These are phyloP conservation scores for Streptanthus diversifolius DNA, from an alignment of 345 rosid genomes.

Conservation along the genomic window DNA sequence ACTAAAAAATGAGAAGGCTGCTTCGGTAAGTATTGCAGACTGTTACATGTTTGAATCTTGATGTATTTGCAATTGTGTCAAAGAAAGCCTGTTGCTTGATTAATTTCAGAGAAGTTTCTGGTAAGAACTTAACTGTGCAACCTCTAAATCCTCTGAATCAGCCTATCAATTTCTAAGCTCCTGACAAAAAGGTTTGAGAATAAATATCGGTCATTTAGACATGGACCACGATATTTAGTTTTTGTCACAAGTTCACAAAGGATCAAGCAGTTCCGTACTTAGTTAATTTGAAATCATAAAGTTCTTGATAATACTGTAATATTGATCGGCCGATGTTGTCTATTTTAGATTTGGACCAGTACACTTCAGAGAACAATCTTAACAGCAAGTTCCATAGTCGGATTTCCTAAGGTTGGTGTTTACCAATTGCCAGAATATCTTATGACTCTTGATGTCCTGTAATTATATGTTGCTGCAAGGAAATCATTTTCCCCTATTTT, in stretches of 20 bases:
- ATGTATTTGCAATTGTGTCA: not conserved
- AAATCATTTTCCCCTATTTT: not conserved
- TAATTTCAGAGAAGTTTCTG: not conserved
- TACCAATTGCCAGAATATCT: not conserved
- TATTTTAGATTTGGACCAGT: conserved; percentile 92
- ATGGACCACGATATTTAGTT: not conserved
- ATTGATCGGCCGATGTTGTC: not conserved
- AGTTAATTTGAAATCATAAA: not conserved
- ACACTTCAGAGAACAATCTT: conserved; percentile 91
- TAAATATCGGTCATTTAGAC: not conserved
- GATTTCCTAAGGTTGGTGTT: conserved; percentile 84
- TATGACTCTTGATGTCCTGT: not conserved
- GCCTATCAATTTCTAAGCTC: not conserved
- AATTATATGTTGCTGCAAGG: not conserved
- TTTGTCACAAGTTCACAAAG: not conserved
- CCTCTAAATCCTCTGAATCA: not conserved
- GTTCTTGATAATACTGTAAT: not conserved
- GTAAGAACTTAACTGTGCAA: not conserved
- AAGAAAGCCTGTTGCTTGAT: conserved; percentile 16
- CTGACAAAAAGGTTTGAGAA: not conserved
- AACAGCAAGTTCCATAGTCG: conserved; percentile 81
- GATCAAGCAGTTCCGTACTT: conserved; percentile 4
- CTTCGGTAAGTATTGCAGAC: conserved; percentile 68
- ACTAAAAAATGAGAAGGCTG: conserved; percentile 90
- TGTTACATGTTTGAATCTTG: not conserved